Evolutionary conservation across 83 land plant species (phyloP).

Genomic region (Larix sibirica): DNA sequence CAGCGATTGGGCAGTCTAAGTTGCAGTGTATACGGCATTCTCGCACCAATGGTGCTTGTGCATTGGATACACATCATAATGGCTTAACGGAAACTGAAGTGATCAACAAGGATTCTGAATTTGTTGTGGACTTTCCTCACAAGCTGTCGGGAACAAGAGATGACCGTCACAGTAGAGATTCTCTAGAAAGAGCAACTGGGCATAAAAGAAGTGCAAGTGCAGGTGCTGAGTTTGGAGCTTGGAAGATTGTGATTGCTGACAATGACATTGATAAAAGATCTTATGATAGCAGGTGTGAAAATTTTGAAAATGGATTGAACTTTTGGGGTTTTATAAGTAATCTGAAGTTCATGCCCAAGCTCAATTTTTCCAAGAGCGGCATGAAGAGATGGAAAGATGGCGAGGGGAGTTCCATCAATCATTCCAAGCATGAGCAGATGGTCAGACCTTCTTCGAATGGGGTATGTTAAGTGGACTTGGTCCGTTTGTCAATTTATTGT

Average conservation of each 20-base stretch:
- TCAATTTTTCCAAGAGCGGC: constrained; percentile 9
- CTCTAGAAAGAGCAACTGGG: constrained; percentile 17
- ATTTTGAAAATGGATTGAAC: background rate
- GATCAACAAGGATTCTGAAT: constrained; percentile 17
- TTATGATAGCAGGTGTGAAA: background rate
- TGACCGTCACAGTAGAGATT: background rate
- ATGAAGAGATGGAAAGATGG: constrained; percentile 21
- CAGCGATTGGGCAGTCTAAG: background rate
- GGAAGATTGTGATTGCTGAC: constrained; percentile 45
- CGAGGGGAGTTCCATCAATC: background rate
- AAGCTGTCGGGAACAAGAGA: constrained; percentile 17
- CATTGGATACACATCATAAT: background rate
- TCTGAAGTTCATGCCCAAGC: background rate
- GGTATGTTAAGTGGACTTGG: background rate
- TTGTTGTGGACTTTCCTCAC: constrained; percentile 18
- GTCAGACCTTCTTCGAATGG: background rate
- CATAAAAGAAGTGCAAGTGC: constrained; percentile 32
- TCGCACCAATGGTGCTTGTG: background rate
- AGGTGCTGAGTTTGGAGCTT: constrained; percentile 26
- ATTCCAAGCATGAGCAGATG: background rate
- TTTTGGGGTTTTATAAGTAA: constrained; percentile 14
- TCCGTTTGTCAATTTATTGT: background rate
- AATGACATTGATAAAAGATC: constrained; percentile 19
- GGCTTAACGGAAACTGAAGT: background rate
- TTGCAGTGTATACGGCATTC: background rate